A percentile compares a stretch with the other conserved stretches of the same genome.
Conservation (phyloP, 1,284 basidiomycete genomes). For the Trichosporon sp. region DNA sequence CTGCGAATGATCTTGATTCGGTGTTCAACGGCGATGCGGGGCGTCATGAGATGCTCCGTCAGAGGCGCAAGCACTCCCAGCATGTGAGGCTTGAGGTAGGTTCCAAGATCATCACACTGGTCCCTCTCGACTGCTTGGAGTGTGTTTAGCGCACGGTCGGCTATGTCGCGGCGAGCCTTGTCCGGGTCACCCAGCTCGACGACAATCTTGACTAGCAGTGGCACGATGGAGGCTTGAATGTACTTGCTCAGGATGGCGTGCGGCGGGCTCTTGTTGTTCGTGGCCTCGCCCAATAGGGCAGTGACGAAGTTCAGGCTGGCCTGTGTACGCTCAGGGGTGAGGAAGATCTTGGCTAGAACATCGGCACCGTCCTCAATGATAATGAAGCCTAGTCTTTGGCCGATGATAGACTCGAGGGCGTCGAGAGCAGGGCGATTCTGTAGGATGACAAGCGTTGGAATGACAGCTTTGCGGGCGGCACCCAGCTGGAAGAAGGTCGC, state of each 20-base stretch:
- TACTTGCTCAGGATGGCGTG: slow-evolving; percentile 11
- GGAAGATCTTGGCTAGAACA: slow-evolving; percentile 70
- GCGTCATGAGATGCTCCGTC: slow-evolving; percentile 71
- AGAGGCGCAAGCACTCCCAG: slow-evolving; percentile 75
- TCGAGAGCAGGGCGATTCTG: slow-evolving; percentile 55
- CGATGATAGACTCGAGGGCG: slow-evolving; percentile 54
- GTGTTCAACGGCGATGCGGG: slow-evolving; percentile 61
- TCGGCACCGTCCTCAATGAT: slow-evolving; percentile 61
- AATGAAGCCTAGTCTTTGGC: slow-evolving; percentile 56
- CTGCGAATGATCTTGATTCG: slow-evolving; percentile 76
- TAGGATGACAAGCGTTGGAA: slow-evolving; percentile 66
- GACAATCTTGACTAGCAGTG: slow-evolving; percentile 68
- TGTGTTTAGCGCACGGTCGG: slow-evolving; percentile 58
- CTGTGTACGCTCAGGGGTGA: slow-evolving; percentile 47
- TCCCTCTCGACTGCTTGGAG: slow-evolving; percentile 56
- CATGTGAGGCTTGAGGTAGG: slow-evolving; percentile 67
- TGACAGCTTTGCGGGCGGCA: slow-evolving; percentile 61
- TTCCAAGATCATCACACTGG: slow-evolving; percentile 51
- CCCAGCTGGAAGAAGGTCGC: slow-evolving; percentile 60
- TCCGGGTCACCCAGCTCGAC: slow-evolving; percentile 68
- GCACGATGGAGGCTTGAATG: slow-evolving; percentile 62
- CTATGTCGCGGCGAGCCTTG: slow-evolving; percentile 50
- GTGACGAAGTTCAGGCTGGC: slow-evolving; percentile 61
- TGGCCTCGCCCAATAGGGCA: slow-evolving; percentile 49
- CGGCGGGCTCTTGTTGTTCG: slow-evolving; percentile 18